Evolutionary conservation across 768 basidiomycete species (phyloP).

Genomic region (Multifurca ochricompacta): DNA sequence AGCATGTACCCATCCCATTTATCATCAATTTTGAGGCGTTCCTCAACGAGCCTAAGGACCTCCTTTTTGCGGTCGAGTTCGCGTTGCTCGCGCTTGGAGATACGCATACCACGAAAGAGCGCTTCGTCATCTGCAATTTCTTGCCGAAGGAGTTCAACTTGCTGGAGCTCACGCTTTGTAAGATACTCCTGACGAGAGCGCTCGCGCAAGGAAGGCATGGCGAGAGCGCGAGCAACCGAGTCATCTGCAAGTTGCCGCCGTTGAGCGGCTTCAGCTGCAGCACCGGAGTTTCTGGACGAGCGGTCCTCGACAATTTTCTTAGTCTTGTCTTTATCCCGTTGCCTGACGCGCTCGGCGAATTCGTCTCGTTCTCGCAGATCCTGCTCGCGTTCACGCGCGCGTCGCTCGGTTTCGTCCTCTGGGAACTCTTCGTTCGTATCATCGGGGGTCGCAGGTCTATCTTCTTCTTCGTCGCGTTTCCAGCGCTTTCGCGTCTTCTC

Average conservation of each 20-base stretch:
- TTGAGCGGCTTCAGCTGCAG: conserved; percentile 75
- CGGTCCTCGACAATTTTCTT: conserved; percentile 91
- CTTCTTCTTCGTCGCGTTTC: conserved; percentile 40
- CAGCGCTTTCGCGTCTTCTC: conserved; percentile 62
- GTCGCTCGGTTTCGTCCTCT: conserved; percentile 67
- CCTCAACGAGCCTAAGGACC: conserved; percentile 84
- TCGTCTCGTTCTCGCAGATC: conserved; percentile 87
- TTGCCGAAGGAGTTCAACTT: conserved; percentile 84
- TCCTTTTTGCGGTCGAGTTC: conserved; percentile 93
- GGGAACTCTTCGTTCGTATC: conserved; percentile 38
- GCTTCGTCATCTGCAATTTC: conserved; percentile 94
- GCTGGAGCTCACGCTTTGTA: conserved; percentile 92
- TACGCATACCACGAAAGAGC: conserved; percentile 83
- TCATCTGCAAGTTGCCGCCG: conserved; percentile 73
- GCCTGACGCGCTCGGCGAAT: conserved; percentile 81
- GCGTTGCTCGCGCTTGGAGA: conserved; percentile 72
- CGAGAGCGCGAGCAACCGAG: conserved; percentile 35
- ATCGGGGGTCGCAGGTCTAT: conserved; percentile 27
- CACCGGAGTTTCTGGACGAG: conserved; percentile 66
- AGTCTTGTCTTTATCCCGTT: conserved; percentile 74
- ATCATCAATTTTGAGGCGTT: conserved; percentile 89
- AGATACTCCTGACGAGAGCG: conserved; percentile 94
- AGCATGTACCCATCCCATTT: conserved; percentile 94
- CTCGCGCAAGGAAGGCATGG: conserved; percentile 69
- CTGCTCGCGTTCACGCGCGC: conserved; percentile 65